A percentile compares a stretch with the other conserved stretches of the same genome.
phyloP scores from a whole-genome alignment of 768 basidiomycete genomes.

The Nevesoporus exiguus region DNA sequence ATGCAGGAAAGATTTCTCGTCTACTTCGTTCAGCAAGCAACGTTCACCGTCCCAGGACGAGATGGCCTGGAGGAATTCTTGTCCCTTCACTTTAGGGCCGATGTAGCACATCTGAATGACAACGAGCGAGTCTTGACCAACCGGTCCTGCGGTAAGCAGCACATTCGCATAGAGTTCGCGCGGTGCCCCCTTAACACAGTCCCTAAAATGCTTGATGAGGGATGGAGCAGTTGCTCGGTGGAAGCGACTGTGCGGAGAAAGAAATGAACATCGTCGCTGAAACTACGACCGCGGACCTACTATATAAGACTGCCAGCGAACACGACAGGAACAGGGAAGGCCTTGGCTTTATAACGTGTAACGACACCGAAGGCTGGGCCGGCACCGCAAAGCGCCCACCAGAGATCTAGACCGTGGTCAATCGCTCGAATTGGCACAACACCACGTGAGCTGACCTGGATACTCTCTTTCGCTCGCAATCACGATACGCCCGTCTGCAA shows the following conservation, averaged over 20 bases:
- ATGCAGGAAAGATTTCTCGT: conserved; percentile 83
- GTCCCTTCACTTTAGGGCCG: conserved; percentile 68
- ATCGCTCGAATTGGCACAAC: not conserved
- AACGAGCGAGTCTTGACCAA: conserved; percentile 77
- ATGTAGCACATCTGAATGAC: conserved; percentile 92
- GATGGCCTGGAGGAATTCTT: conserved; percentile 79
- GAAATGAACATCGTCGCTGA: not conserved
- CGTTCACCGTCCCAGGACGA: conserved; percentile 86
- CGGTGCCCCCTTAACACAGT: conserved; percentile 87
- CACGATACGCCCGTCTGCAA: conserved; percentile 85
- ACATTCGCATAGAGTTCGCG: conserved; percentile 88
- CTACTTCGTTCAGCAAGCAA: conserved; percentile 84
- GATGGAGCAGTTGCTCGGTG: conserved; percentile 83
- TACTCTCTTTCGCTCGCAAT: conserved; percentile 69
- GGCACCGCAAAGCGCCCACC: conserved; percentile 85
- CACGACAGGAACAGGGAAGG: conserved; percentile 85
- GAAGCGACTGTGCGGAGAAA: conserved; percentile 60
- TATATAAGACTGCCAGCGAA: conserved; percentile 93
- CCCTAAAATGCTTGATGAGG: conserved; percentile 87
- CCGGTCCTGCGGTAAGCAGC: conserved; percentile 86
- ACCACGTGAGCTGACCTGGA: conserved; percentile 46
- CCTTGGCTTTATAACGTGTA: conserved; percentile 86
- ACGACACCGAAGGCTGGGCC: conserved; percentile 82
- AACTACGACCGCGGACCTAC: conserved; percentile 43
- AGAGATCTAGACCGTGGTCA: conserved; percentile 54